Conservation (phyloP, 2,329 filamentous ascomycete species). For the Clarireedia monteithiana region DNA sequence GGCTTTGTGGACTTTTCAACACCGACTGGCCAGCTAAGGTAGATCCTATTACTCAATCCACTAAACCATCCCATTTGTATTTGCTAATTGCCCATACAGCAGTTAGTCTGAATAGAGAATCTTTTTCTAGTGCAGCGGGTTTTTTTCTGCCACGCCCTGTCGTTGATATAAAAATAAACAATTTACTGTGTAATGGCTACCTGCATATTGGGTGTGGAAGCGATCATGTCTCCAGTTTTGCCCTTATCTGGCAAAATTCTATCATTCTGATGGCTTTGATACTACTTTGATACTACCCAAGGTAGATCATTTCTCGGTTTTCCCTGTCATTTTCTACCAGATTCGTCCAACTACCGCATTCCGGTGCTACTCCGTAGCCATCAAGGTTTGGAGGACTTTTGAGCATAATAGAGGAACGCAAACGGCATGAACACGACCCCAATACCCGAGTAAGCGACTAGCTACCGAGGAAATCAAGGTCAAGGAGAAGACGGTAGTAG, state of each 20-base stretch:
- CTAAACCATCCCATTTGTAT: background rate
- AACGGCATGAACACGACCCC: too few relatives aligned
- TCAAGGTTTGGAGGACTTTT: background rate
- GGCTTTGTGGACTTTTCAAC: too few relatives aligned
- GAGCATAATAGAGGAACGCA: too few relatives aligned
- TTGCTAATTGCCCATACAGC: background rate
- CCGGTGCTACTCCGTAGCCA: background rate
- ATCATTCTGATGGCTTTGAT: too few relatives aligned
- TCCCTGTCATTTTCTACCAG: background rate
- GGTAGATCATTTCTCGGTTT: background rate
- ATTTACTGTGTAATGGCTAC: background rate
- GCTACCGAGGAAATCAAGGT: too few relatives aligned
- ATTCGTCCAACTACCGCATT: background rate
- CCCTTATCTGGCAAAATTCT: too few relatives aligned
- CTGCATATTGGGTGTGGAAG: too few relatives aligned
- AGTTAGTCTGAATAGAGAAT: background rate
- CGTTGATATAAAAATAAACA: background rate
- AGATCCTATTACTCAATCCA: background rate
- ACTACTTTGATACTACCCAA: too few relatives aligned
- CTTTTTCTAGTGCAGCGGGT: background rate
- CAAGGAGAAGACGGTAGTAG: too few relatives aligned
- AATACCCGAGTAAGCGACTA: too few relatives aligned
- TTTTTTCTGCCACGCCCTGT: background rate
- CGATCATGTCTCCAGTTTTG: too few relatives aligned
- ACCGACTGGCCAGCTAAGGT: too few relatives aligned